Evolutionary conservation across 495 filamentous ascomycete species (phyloP).

Genomic region (Hamigera avellanea): DNA sequence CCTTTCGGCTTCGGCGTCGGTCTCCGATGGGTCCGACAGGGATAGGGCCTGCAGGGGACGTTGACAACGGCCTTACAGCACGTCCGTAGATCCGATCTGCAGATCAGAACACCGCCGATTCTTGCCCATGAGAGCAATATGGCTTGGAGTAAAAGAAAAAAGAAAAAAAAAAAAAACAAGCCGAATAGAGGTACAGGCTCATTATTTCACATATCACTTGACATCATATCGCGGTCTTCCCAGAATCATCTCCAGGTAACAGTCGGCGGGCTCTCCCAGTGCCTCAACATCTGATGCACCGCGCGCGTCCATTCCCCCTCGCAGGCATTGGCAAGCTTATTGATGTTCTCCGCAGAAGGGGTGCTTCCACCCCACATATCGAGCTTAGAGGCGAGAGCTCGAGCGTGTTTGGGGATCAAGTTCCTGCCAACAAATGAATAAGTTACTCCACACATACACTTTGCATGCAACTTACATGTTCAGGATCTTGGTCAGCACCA

Average conservation of each 20-base stretch:
- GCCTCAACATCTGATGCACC: conserved; percentile 51
- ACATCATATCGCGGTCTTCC: too few species aligned
- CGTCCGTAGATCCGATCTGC: too few species aligned
- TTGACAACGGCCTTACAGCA: too few species aligned
- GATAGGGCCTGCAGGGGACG: too few species aligned
- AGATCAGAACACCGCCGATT: too few species aligned
- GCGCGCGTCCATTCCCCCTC: conserved; percentile 57
- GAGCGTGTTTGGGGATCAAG: conserved; percentile 49
- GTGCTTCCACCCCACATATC: conserved; percentile 61
- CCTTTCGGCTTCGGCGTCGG: too few species aligned
- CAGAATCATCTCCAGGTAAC: too few species aligned
- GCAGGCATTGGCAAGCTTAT: conserved; percentile 52
- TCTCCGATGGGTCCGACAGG: too few species aligned
- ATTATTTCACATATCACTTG: too few species aligned
- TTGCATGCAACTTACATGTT: conserved; percentile 51
- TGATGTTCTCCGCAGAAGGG: conserved; percentile 41
- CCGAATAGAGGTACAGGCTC: background rate
- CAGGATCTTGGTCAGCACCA: conserved; percentile 55
- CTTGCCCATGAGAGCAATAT: too few species aligned
- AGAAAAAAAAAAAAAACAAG: background rate
- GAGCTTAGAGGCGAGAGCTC: conserved; percentile 45
- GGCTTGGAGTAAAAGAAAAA: too few species aligned
- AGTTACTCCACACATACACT: too few species aligned
- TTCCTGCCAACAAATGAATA: conserved; percentile 24
- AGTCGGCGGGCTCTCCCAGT: conserved; percentile 58